Evolutionary conservation across 257 asterid species (phyloP).

Genomic region (Marsdenia floribunda): DNA sequence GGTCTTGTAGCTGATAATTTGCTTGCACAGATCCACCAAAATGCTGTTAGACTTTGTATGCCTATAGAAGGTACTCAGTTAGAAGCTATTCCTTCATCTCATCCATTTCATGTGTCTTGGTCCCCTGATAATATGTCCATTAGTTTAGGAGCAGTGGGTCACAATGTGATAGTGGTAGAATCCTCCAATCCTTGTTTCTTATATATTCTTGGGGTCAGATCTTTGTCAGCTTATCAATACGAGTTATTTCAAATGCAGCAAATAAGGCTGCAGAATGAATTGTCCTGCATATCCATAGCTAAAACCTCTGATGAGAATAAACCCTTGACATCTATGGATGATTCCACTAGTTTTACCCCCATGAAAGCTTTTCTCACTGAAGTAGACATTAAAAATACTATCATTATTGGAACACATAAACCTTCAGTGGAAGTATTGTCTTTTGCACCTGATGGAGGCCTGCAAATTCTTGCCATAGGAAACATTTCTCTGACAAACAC

Average conservation of each 20-base stretch:
- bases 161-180: conserved; percentile 67
- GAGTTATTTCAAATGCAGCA: conserved; percentile 70
- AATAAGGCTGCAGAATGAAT: conserved; percentile 73
- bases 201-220: conserved; percentile 67
- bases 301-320: conserved; percentile 41
- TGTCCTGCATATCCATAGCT: conserved; percentile 86
- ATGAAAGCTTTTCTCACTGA: conserved; percentile 29
- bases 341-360: conserved; percentile 28
- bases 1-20: conserved; percentile 80
- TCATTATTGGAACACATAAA: conserved; percentile 87
- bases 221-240: conserved; percentile 33
- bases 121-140: conserved; percentile 59
- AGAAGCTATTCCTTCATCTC: conserved; percentile 48
- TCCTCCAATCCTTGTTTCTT: conserved; percentile 79
- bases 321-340: conserved; percentile 25
- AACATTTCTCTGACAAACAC: conserved; percentile 64
- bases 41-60: conserved; percentile 75
- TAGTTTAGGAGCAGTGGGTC: conserved; percentile 93
- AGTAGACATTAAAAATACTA: conserved; percentile 35
- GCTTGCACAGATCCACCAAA: conserved; percentile 73
- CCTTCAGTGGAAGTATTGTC: conserved; percentile 93
- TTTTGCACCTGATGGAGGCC: conserved; percentile 56
- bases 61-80: conserved; percentile 48
- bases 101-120: conserved; percentile 71
- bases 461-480: conserved; percentile 69